phyloP scores from a whole-genome alignment of 306 rosid species.

The Vigna hirtella region DNA sequence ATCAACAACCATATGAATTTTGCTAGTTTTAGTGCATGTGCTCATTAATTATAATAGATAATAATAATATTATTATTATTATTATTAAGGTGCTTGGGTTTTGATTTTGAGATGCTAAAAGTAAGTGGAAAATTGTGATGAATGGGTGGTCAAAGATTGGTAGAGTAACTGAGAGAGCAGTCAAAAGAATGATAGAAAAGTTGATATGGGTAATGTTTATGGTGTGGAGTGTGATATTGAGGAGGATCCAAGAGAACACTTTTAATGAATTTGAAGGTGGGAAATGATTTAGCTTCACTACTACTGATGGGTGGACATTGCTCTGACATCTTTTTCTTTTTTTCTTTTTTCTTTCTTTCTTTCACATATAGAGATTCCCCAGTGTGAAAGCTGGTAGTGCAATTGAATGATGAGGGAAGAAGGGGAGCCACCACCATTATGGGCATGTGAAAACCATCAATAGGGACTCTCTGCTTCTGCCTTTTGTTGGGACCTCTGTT shows the following conservation, averaged over 20 bases:
- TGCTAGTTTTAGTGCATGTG: slow-evolving; percentile 45
- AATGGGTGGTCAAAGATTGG: slow-evolving; percentile 51
- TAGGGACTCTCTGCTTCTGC: slow-evolving; percentile 50
- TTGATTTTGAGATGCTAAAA: slow-evolving; percentile 40
- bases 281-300: slow-evolving; percentile 46
- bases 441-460: slow-evolving; percentile 71
- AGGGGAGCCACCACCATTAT: slow-evolving; percentile 74
- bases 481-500: slow-evolving; percentile 55
- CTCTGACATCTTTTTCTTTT: slow-evolving; percentile 39
- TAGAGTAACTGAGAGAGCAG: slow-evolving; percentile 30
- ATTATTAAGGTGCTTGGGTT: background rate
- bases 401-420: slow-evolving; percentile 59
- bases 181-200: slow-evolving; percentile 59
- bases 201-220: slow-evolving; percentile 40
- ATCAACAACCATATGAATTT: slow-evolving; percentile 34
- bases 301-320: slow-evolving; percentile 27
- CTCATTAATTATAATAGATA: background rate
- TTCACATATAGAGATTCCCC: slow-evolving; percentile 37
- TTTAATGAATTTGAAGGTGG: slow-evolving; percentile 42
- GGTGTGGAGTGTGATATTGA: slow-evolving; percentile 9
- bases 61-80: too few species aligned
- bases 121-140: background rate
- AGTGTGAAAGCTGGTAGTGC: slow-evolving; percentile 45
- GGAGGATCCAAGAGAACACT: slow-evolving; percentile 64
- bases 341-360: slow-evolving; percentile 31